Percentiles rank a stretch among this genome's conserved stretches.
phyloP scores from a whole-genome alignment of 2,329 filamentous ascomycete species.

The Sarocladium brachiariae region DNA sequence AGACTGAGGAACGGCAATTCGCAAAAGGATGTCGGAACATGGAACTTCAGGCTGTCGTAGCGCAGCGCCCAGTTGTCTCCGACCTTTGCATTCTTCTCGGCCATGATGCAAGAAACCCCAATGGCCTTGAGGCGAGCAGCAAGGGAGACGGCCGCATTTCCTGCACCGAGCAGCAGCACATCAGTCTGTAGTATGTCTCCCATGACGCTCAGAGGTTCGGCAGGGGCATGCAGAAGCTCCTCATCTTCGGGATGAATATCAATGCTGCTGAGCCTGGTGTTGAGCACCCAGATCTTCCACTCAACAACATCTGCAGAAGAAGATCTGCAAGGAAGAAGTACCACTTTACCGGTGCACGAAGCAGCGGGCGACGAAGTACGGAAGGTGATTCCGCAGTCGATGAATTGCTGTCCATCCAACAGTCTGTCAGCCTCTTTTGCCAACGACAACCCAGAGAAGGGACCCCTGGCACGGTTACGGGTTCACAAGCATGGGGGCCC shows the following conservation, averaged over 20 bases:
- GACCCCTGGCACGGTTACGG: no score
- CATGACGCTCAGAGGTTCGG: conserved; percentile 11
- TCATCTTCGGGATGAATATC: conserved; percentile 22
- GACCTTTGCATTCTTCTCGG: conserved; percentile 25
- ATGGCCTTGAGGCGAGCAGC: conserved; percentile 32
- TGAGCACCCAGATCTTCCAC: conserved; percentile 30
- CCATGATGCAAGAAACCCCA: conserved; percentile 26
- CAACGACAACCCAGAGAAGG: no score
- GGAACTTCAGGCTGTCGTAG: conserved; percentile 32
- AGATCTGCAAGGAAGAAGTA: conserved; percentile 22
- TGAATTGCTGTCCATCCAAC: background rate
- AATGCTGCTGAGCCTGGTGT: conserved; percentile 21
- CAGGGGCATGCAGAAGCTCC: conserved; percentile 16
- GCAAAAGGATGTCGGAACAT: conserved; percentile 24
- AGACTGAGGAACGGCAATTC: conserved; percentile 12
- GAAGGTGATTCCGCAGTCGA: conserved; percentile 20
- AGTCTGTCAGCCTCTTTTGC: no score
- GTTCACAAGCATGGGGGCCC: no score
- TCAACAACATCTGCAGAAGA: background rate
- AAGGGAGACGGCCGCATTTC: conserved; percentile 24
- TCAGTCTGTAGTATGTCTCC: conserved; percentile 21
- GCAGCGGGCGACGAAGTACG: conserved; percentile 23
- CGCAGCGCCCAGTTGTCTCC: conserved; percentile 33
- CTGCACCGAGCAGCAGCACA: conserved; percentile 27
- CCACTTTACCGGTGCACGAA: conserved; percentile 23